Conservation (phyloP, 352 stramenopile genomes). For the Halophytophthora batemanensis region DNA sequence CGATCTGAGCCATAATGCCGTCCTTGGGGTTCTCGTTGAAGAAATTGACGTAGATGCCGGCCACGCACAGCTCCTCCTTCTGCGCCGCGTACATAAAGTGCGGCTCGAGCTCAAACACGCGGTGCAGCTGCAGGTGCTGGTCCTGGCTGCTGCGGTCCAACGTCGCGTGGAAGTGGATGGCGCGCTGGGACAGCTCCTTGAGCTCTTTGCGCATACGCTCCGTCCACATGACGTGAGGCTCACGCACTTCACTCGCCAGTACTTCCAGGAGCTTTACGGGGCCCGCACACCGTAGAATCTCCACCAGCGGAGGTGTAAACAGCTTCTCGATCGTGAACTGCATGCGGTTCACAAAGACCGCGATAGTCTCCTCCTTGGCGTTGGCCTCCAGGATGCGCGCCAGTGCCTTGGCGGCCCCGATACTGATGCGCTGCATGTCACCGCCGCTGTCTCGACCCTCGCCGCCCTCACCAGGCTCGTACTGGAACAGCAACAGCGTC, state of each 20-base stretch:
- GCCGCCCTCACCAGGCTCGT: constrained; percentile 30
- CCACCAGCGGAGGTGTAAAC: constrained; percentile 75
- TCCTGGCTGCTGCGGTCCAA: constrained; percentile 50
- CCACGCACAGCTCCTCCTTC: constrained; percentile 81
- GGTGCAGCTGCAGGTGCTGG: too few species aligned
- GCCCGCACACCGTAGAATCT: constrained; percentile 60
- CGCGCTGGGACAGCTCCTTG: constrained; percentile 57
- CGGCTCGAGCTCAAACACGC: constrained; percentile 68
- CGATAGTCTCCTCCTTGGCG: constrained; percentile 69
- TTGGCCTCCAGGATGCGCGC: constrained; percentile 65
- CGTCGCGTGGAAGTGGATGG: constrained; percentile 68
- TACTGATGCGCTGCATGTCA: constrained; percentile 64
- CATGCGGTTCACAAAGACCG: constrained; percentile 76
- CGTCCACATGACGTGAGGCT: constrained; percentile 88
- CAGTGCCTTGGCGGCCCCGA: constrained; percentile 70
- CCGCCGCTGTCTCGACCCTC: constrained; percentile 27
- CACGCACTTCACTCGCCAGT: constrained; percentile 63
- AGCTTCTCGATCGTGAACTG: constrained; percentile 82
- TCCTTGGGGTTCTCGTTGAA: constrained; percentile 85
- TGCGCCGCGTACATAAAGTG: constrained; percentile 82
- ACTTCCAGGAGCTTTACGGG: constrained; percentile 70
- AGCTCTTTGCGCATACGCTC: constrained; percentile 79
- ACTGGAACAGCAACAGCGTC: constrained; percentile 74
- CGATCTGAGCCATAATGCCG: constrained; percentile 72
- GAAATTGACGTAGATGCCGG: constrained; percentile 87